Percentiles rank a stretch among this genome's conserved stretches.
Evolutionary conservation across 1,284 basidiomycete species (phyloP).

Genomic region (Ustilago xerochloae): DNA sequence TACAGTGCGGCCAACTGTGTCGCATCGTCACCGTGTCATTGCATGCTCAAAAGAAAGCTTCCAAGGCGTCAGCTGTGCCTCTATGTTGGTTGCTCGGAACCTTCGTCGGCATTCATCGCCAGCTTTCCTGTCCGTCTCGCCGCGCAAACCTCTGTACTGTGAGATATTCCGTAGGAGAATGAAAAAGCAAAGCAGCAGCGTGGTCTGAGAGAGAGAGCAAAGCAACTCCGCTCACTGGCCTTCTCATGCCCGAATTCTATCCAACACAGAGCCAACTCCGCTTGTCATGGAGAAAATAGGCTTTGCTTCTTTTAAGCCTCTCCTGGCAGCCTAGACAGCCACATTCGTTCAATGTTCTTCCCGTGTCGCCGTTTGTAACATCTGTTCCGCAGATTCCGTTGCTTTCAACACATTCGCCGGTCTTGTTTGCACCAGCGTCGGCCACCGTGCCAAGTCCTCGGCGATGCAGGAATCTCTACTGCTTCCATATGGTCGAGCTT

Average conservation of each 20-base stretch:
- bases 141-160: too few relatives aligned
- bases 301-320: conserved; percentile 1
- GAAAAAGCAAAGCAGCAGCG: too few relatives aligned
- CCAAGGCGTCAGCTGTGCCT: background rate
- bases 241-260: background rate
- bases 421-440: background rate
- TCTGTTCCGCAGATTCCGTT: background rate
- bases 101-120: background rate
- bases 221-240: conserved; percentile 1
- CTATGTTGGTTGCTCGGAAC: too few relatives aligned
- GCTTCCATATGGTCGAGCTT: background rate
- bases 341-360: background rate
- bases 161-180: too few relatives aligned
- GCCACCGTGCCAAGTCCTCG: too few relatives aligned
- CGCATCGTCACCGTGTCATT: background rate
- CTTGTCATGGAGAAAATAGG: background rate
- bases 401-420: background rate
- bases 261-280: background rate
- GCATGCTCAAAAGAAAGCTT: background rate
- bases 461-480: background rate
- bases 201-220: too few relatives aligned
- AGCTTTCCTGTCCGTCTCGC: background rate
- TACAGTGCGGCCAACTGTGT: too few relatives aligned
- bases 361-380: background rate
- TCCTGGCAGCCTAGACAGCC: background rate